Evolutionary conservation across 306 rosid species (phyloP).

Genomic region (Mimosa pudica): DNA sequence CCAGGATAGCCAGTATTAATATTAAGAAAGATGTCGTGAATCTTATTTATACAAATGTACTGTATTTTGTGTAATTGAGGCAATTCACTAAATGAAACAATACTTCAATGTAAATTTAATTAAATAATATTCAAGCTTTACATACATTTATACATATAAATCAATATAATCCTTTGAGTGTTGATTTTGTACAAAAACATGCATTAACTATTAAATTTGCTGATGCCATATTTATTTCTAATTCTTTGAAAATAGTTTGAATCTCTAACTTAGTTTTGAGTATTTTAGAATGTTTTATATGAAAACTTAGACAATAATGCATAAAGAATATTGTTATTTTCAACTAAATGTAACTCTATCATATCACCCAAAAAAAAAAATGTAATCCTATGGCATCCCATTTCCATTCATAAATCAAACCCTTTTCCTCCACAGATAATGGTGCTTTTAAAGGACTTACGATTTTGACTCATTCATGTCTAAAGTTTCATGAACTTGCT

Average conservation of each 20-base stretch:
- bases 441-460: slow-evolving; percentile 46
- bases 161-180: background rate
- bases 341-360: slow-evolving; percentile 13
- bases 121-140: background rate
- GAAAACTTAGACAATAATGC: slow-evolving; percentile 5
- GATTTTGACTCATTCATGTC: slow-evolving; percentile 37
- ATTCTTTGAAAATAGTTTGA: slow-evolving; percentile 16
- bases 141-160: background rate
- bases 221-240: background rate
- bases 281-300: slow-evolving; percentile 1
- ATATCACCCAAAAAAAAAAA: background rate
- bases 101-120: background rate
- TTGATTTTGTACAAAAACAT: background rate
- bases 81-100: background rate
- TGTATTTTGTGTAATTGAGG: background rate
- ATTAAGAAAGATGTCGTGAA: background rate
- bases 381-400: slow-evolving; percentile 15
- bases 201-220: background rate
- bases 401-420: background rate
- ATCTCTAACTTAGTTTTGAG: slow-evolving; percentile 15
- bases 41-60: background rate
- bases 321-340: slow-evolving; percentile 11
- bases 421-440: background rate
- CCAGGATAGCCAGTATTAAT: background rate
- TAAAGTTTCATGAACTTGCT: slow-evolving; percentile 36